Evolutionary conservation across 78 protist species (phyloP), one percentile per base, ranked within the genome.

Genomic region (Cavenderia fasciculata): DNA sequence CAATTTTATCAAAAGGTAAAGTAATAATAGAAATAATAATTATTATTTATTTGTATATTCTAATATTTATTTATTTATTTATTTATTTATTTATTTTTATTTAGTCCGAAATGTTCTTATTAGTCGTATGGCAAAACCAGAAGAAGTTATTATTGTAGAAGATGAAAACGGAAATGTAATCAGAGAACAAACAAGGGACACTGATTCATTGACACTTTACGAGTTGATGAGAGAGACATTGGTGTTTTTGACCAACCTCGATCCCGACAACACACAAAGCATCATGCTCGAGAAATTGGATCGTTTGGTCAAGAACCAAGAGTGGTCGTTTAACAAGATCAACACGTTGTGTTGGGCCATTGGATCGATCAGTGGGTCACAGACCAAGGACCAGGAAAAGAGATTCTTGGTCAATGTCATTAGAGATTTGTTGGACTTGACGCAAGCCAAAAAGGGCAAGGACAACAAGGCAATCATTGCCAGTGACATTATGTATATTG

Each of bases 381-480:
- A 98, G 96, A 47, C 74, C 62, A 74, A 59, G 71, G 77, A 68
- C 6, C 70, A 87, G 34, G 99, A 99, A 88, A 98, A 97, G 94
- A 76, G 94, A 12, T 98, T 99, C 89, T 87, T 99, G 23, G 99
- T 99, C 25, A 74, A 66, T 16, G 99, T 98, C 41, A 96, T 99
- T 76, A 87, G 85, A 68, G 98, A 98, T 19, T 94, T 99, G 59
- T 94, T 99, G n/a, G 96, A 87, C 5, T 88, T 99, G 25, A 92
- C 96, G 77, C 99, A 98, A 84, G 56, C 40, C 46, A 94, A 82
- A 85, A 75, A 77, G 7, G 99, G 99, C 12, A 98, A 97, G 85
- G 99, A 97, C 85, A 95, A 98, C 97, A 98, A 98, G 84, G 99
- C 99, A 0, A 98, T 97, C 34, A 94, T 99, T 31, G 99, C 99